Evolutionary conservation across 2,329 filamentous ascomycete species (phyloP).

Genomic region (Cadophora gregata): DNA sequence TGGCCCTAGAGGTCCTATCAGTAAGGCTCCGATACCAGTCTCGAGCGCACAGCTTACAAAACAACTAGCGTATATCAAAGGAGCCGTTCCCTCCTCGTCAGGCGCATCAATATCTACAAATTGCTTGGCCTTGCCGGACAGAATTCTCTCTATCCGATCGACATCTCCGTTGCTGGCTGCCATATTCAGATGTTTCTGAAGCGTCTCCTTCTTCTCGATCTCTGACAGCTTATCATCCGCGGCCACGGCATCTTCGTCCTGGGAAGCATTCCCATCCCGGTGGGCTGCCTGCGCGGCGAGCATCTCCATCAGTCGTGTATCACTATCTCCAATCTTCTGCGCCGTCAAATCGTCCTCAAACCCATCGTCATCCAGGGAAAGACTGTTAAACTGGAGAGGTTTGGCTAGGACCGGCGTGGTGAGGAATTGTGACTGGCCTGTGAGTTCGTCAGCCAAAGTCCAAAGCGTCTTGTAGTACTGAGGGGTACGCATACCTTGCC

Average conservation of each 20-base stretch:
- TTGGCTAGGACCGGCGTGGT: constrained; percentile 85
- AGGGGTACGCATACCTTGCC: constrained; percentile 72
- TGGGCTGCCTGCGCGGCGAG: constrained; percentile 91
- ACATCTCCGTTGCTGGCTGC: constrained; percentile 96
- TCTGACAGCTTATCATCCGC: constrained; percentile 74
- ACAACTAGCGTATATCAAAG: constrained; percentile 96
- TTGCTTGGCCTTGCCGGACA: constrained; percentile 73
- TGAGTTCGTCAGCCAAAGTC: constrained; percentile 27
- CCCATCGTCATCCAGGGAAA: constrained; percentile 79
- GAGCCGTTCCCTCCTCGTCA: constrained; percentile 95
- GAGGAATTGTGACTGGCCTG: constrained; percentile 95
- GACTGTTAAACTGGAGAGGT: constrained; percentile 79
- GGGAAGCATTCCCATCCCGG: constrained; percentile 72
- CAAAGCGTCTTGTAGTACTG: constrained; percentile 9
- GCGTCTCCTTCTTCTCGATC: constrained; percentile 77
- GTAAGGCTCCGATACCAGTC: background rate
- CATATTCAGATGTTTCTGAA: constrained; percentile 92
- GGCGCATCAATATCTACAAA: constrained; percentile 86
- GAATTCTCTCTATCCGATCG: constrained; percentile 76
- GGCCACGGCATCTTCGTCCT: constrained; percentile 81
- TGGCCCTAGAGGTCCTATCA: constrained; percentile 67
- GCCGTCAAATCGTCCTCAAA: constrained; percentile 68
- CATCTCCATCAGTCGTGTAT: constrained; percentile 92
- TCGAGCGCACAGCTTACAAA: constrained; percentile 66
- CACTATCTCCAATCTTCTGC: constrained; percentile 72